Evolutionary conservation across 1,139 yeast species (phyloP), one percentile per base, ranked within the genome.

Genomic region (Suhomyces anneliseae): DNA sequence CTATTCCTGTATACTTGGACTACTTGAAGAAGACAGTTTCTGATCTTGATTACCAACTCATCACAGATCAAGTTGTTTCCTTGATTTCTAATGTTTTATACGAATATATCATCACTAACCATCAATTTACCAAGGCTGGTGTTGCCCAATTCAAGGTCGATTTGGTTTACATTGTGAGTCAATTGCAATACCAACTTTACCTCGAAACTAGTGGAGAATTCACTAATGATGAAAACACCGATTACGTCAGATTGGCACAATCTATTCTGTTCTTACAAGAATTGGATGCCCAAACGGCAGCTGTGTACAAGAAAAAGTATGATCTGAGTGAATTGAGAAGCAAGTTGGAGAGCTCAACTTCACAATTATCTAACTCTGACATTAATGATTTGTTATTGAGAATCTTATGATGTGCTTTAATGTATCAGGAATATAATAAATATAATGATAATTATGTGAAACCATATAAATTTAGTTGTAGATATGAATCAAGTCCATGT

Each of bases 81-180:
- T 65, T 74, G 1, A 57, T 87, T 27, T 76, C 83, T 8, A 66
- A 66, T 29, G 74, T 81, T 40, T 64, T 84, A 51, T 71, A 76
- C 57, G 86, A 83, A 53, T 79, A 81, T 46, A 74, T 87, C 42
- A 70, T 87, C 41, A 82, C 85, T 51, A 79, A 83, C 43, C 86
- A 86, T 60, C 78, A 73, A 52, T 90, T 90, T 64, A 78, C 76
- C 39, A 53, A 57, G 11, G 42, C 53, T 1, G 96, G 96, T 0
- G 76, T 83, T 1, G 55, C 57, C 7, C 92, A 86, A 58, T 69
- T 90, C 24, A 60, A 68, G 7, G 54, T 62, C 5, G 96, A 89
- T 61, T 68, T 85, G 35, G 61, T 66, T 1, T 72, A 73, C 35
- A 51, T 86, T n/a, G 70, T 75, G 54, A 58, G 63, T 2, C 54